Base-by-base conservation (phyloP, 106 monocot species). In the Dioscorea dumetorum region DNA sequence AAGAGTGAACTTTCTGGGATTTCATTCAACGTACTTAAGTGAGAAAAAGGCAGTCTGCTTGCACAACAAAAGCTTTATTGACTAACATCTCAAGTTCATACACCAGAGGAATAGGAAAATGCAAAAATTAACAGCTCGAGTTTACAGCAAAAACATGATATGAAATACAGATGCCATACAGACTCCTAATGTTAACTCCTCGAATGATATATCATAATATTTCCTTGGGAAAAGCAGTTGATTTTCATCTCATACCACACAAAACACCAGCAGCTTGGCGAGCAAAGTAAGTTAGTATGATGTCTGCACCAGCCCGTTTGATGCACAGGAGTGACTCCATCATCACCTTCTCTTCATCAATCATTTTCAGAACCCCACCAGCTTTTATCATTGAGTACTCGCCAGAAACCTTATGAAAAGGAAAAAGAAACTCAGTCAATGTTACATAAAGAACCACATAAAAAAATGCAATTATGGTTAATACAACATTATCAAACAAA, bases 341-440 rank as follows among this genome's bases (percentile, higher is more conserved):
- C 97, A 92, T 97, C 70, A 89, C 91, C 67, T 86, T 97, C 74
- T 97, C 68, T 68, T 92, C 97, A 33, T 97, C 97, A 21, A 97
- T 87, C 88, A 89, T 89, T 66, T 91, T 91, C 14, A 89, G 72
- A 16, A 73, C 87, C 8, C 80, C 97, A 7, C 76, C 92, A 33
- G 91, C 91, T 78, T 97, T 97, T 4, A 97, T 97, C 97, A 89
- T 89, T 13, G 97, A 86, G 74, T 97, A 97, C 64, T 97, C 91
- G 50, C 97, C 97, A 49, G 91, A 97, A 56, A 97, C 97, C 97
- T 97, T 61, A 64, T 50, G 51, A 6, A 71, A 41, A 49, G 4
- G 32, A 12, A 24, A 20, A 68, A 31, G 8, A 33, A 33, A 50
- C 14, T 12, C 28, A 48, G 68, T 57, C 58, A 57, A 17, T 49